Evolutionary conservation across 371 early-diverging fungal genomes (phyloP), one percentile per base, ranked within the genome.

Genomic region (Fennellomyces sp.): DNA sequence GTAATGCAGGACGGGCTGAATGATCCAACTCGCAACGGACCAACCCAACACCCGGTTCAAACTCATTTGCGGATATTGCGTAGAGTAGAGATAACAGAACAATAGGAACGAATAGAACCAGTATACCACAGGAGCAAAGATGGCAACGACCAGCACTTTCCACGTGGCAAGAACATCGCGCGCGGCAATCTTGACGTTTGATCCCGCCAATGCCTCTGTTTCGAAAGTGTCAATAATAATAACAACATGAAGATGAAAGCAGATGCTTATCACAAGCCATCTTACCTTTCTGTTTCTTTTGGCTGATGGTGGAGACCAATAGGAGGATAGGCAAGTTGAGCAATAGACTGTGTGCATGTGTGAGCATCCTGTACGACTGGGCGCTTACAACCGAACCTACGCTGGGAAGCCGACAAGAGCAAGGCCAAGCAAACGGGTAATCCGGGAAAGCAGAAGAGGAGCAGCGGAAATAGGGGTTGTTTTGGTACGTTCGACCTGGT

Each of bases 151-250:
- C 21, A 91, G 63, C 11, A 94, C 81, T 65, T 94, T 94, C 95
- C 95, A 94, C 1, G 95, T 93, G 0, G 92, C 90, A 6, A 94
- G 72, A 4, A 95, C 95, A 71, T 95, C 95, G 29, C 84, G 84
- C 15, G 90, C 95, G 29, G 82, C 83, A 56, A 94, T 84, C 66
- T 95, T 95, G 50, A 95, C 95, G 51, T 79, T 85, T 10, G 92
- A 92, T 12, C 83, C 85, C 3, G 87, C 88, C 33, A 89, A 68
- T 4, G 95, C 95, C 67, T 92, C 91, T 73, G 21, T 30, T n/a
- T n/a, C n/a, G n/a, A n/a, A n/a, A n/a, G n/a, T n/a, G n/a, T n/a
- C n/a, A n/a, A 11, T 52, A 11, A 15, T 8, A n/a, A 10, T 41
- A 17, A 42, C 21, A 42, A 5, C n/a, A 0, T 8, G 15, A 11